Conservation (phyloP, 768 basidiomycete species). For the Psilocybe cubensis region DNA sequence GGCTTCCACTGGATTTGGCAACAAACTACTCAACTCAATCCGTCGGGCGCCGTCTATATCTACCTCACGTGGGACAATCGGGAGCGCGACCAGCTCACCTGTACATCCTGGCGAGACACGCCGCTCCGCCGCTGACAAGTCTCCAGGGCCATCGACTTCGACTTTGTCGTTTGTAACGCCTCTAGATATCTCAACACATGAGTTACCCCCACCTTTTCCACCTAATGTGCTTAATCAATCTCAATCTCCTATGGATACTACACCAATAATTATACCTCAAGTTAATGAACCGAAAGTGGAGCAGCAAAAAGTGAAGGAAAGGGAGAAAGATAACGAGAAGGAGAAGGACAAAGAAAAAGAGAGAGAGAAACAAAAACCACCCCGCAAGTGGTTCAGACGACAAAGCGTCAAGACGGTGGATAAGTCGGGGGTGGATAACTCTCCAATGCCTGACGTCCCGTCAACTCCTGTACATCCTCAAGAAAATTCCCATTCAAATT, state of each 20-base stretch:
- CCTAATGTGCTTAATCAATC: conserved; percentile 10
- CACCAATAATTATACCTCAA: conserved; percentile 16
- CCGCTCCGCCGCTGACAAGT: conserved; percentile 30
- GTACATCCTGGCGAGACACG: conserved; percentile 26
- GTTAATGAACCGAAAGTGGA: conserved; percentile 36
- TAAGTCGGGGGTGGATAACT: conserved; percentile 23
- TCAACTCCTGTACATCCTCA: conserved; percentile 22
- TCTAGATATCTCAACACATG: conserved; percentile 16
- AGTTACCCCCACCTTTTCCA: conserved; percentile 28
- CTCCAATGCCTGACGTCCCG: conserved; percentile 19
- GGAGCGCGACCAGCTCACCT: neutral
- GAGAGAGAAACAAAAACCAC: conserved; percentile 41
- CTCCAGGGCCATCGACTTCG: conserved; percentile 31
- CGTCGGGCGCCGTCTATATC: conserved; percentile 38
- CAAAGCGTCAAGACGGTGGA: conserved; percentile 48
- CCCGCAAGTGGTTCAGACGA: conserved; percentile 54
- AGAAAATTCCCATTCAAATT: conserved; percentile 16
- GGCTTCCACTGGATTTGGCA: conserved; percentile 26
- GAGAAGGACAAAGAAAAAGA: conserved; percentile 43
- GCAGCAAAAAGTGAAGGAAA: too few relatives aligned
- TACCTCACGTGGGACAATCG: conserved; percentile 16
- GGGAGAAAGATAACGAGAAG: conserved; percentile 41
- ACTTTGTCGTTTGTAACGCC: conserved; percentile 26
- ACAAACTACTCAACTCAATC: conserved; percentile 32
- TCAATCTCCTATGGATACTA: conserved; percentile 11